Percentiles rank a stretch among this genome's conserved stretches.
phyloP scores from a whole-genome alignment of 2,329 filamentous ascomycete species.

The Fusarium napiforme region DNA sequence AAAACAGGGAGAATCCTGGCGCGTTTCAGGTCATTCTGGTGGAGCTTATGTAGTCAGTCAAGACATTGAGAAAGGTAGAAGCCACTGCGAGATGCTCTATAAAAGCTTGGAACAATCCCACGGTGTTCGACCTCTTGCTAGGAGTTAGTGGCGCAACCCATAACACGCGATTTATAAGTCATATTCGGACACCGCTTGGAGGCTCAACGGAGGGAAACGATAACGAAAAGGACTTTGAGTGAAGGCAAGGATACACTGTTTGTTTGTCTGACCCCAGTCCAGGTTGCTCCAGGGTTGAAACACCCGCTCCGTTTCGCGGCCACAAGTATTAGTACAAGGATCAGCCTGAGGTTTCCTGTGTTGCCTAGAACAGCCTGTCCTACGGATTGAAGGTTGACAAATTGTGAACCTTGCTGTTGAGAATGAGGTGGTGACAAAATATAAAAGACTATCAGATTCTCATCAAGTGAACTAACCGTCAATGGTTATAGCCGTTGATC shows the following conservation, averaged over 20 bases:
- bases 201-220: neutral
- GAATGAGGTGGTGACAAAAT: neutral
- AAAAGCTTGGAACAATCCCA: neutral
- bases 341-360: constrained; percentile 13
- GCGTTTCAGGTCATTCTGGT: constrained; percentile 27
- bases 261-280: constrained; percentile 19
- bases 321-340: constrained; percentile 12
- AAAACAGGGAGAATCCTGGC: constrained; percentile 14
- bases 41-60: constrained; percentile 4
- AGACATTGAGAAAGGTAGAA: constrained; percentile 12
- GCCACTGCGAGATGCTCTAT: constrained; percentile 10
- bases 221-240: neutral
- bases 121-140: constrained; percentile 1
- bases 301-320: constrained; percentile 31
- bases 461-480: neutral
- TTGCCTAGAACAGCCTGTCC: neutral
- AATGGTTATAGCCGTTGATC: constrained; percentile 9
- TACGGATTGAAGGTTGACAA: neutral
- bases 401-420: neutral
- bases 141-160: neutral
- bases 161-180: neutral
- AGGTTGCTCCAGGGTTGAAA: constrained; percentile 35
- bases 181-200: neutral
- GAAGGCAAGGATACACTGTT: constrained; percentile 2
- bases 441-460: neutral